phyloP scores from a whole-genome alignment of 345 rosid species.

The Noccaea bulbosa region DNA sequence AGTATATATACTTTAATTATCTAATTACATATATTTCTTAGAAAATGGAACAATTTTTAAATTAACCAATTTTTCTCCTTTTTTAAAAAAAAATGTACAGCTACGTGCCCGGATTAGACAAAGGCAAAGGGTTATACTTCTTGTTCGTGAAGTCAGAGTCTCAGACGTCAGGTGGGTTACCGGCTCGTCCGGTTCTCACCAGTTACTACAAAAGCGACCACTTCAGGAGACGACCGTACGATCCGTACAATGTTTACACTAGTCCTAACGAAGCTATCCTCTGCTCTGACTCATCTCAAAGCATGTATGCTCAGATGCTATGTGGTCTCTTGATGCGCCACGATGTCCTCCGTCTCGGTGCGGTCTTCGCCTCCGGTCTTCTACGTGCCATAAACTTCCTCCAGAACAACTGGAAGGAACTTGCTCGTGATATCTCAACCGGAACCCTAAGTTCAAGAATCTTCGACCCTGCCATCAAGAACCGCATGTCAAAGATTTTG shows the following conservation, averaged over 20 bases:
- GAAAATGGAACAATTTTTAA: no score
- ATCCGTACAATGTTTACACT: slow-evolving; percentile 76
- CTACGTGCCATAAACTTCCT: slow-evolving; percentile 84
- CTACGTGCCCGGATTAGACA: slow-evolving; percentile 77
- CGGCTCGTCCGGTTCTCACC: slow-evolving; percentile 93
- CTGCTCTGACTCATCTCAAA: slow-evolving; percentile 80
- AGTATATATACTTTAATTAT: slow-evolving; percentile 23
- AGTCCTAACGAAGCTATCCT: slow-evolving; percentile 92
- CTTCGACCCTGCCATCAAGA: slow-evolving; percentile 53
- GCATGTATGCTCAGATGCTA: slow-evolving; percentile 94
- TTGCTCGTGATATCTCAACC: slow-evolving; percentile 60
- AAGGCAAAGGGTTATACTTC: slow-evolving; percentile 89
- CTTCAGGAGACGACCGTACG: slow-evolving; percentile 76
- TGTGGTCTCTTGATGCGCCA: slow-evolving; percentile 76
- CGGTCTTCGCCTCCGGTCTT: slow-evolving; percentile 90
- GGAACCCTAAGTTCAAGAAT: slow-evolving; percentile 68
- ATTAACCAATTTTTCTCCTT: not conserved
- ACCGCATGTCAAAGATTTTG: slow-evolving; percentile 54
- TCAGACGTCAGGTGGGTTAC: slow-evolving; percentile 74
- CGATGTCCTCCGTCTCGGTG: slow-evolving; percentile 82
- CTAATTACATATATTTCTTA: no score
- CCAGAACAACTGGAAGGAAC: slow-evolving; percentile 64
- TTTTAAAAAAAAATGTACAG: slow-evolving; percentile 42
- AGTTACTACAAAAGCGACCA: slow-evolving; percentile 88
- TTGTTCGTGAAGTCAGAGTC: slow-evolving; percentile 83